Evolutionary conservation across 1,284 basidiomycete genomes (phyloP), one percentile per base, ranked within the genome.

Genomic region (Xerocomus nothofagi): DNA sequence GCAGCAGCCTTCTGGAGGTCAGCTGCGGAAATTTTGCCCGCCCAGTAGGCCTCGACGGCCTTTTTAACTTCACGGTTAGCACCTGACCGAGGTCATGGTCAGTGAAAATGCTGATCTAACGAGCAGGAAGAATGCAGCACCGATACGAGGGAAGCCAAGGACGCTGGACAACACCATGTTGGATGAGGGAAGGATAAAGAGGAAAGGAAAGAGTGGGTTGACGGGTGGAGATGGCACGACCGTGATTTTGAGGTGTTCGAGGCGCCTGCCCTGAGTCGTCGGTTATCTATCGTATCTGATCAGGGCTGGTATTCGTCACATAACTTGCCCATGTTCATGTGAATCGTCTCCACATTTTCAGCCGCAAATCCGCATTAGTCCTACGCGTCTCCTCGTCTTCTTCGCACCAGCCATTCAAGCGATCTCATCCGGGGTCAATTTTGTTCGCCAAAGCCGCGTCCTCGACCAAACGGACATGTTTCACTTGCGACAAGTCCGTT

Each of bases 21-120:
- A 62, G 92, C 91, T 43, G 86, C 91, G 56, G 87, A 81, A 69
- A 87, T 79, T 76, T 98, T 99, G 73, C 89, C 92, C 44, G 81
- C 91, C 97, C 97, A 99, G 82, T 98, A 99, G 57, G 90, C 86
- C 76, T 98, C 95, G 64, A 96, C 90, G 61, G 95, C 94, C 79
- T 99, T 99, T 80, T 99, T 99, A 63, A 97, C 86, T 78, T 98
- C 94, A 79, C 95, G 91, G 78, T 93, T 89, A 53, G 88, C 86
- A 76, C 92, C 92, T 61, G 36, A 42, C 40, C 30, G 37, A 26
- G 36, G 24, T 40, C 7, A 32, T 34, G n/a, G 40, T 51, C 20
- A 41, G 48, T 14, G 27, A 11, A n/a, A 17, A 40, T 26, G 2
- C n/a, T 3, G 26, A 46, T n/a, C 15, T 0, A 24, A 23, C n/a